These are phyloP conservation scores for Spiraea crenata DNA, from an alignment of 331 rosid species.

Conservation along the genomic window DNA sequence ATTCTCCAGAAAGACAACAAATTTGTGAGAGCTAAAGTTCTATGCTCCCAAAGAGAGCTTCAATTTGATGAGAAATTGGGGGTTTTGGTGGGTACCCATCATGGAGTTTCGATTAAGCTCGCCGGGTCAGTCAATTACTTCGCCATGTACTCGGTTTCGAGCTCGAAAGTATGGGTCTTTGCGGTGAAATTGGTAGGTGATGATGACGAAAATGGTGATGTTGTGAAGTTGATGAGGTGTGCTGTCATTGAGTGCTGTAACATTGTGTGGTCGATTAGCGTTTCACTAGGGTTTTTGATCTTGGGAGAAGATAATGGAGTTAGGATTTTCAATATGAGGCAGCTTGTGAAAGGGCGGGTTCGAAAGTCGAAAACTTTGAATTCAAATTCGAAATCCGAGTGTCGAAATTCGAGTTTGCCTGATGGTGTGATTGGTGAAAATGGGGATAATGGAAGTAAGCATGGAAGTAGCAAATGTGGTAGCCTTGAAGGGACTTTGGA, in stretches of 20 bases:
- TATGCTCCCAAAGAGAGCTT: constrained; percentile 47
- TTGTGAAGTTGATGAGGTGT: constrained; percentile 73
- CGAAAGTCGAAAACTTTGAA: constrained; percentile 33
- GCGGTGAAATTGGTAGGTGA: constrained; percentile 43
- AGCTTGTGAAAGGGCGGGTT: constrained; percentile 46
- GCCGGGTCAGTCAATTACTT: constrained; percentile 78
- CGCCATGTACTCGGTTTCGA: constrained; percentile 58
- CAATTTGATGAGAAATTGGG: constrained; percentile 49
- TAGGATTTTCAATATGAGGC: constrained; percentile 61
- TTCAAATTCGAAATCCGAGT: constrained; percentile 23
- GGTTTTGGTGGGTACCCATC: constrained; percentile 53
- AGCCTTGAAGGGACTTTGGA: constrained; percentile 33
- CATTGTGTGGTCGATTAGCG: constrained; percentile 61
- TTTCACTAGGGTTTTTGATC: constrained; percentile 61
- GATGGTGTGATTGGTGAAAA: constrained; percentile 43
- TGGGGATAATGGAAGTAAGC: constrained; percentile 25
- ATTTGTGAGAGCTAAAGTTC: constrained; percentile 38
- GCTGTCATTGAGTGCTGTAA: constrained; percentile 65
- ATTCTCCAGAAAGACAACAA: constrained; percentile 31
- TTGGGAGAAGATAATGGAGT: constrained; percentile 82
- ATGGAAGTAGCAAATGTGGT: constrained; percentile 31
- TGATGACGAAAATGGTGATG: constrained; percentile 29
- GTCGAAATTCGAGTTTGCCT: constrained; percentile 27
- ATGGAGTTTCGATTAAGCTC: constrained; percentile 63
- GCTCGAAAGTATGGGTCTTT: constrained; percentile 59